These are phyloP conservation scores for Sanghuangporus weigelae DNA, from an alignment of 1,284 basidiomycete species.

Conservation along the genomic window DNA sequence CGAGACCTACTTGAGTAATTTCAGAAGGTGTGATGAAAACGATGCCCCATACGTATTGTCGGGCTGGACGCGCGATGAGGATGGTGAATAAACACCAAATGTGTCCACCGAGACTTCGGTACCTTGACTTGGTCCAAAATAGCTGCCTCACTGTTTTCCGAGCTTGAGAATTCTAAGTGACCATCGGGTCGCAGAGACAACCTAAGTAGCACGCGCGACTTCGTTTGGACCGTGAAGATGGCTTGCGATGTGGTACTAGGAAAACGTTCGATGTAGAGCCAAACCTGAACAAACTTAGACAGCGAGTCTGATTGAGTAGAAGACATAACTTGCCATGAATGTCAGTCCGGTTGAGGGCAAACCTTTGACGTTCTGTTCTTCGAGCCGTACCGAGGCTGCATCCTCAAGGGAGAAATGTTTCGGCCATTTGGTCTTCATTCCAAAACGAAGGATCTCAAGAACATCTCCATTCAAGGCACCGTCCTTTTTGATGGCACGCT, in stretches of 20 bases:
- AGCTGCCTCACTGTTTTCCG: constrained; percentile 33
- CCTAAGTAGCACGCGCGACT: constrained; percentile 32
- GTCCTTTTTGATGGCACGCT: constrained; percentile 36
- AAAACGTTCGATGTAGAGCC: constrained; percentile 61
- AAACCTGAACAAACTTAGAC: constrained; percentile 39
- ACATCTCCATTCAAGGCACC: constrained; percentile 49
- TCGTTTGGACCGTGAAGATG: constrained; percentile 41
- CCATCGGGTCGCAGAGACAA: constrained; percentile 52
- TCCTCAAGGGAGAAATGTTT: constrained; percentile 66
- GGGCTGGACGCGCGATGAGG: constrained; percentile 50
- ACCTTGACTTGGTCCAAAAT: constrained; percentile 43
- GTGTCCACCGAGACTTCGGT: constrained; percentile 58
- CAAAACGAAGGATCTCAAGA: constrained; percentile 60
- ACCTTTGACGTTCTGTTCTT: constrained; percentile 38
- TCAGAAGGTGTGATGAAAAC: neutral
- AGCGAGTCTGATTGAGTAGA: constrained; percentile 3
- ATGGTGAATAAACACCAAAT: constrained; percentile 59
- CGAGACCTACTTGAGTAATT: neutral
- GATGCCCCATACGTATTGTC: constrained; percentile 49
- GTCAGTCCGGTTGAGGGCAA: constrained; percentile 60
- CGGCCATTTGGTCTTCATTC: constrained; percentile 68
- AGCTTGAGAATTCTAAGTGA: constrained; percentile 45
- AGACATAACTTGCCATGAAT: constrained; percentile 47
- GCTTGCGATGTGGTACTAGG: constrained; percentile 38
- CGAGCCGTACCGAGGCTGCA: constrained; percentile 42